These are phyloP conservation scores for Nicotiana tomentosiformis DNA, from an alignment of 257 asterid species.

Conservation along the genomic window DNA sequence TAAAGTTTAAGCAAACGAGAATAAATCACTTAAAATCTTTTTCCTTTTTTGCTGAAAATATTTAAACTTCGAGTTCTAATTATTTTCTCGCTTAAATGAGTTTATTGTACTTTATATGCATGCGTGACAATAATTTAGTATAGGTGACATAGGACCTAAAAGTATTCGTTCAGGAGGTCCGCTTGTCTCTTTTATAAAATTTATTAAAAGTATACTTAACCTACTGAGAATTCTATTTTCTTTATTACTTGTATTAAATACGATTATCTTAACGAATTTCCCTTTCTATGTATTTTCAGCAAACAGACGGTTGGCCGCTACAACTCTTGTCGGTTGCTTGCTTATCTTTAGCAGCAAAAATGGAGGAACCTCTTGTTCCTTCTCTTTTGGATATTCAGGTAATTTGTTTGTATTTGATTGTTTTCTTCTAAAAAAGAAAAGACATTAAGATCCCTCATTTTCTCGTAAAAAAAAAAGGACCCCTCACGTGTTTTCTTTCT, in stretches of 20 bases:
- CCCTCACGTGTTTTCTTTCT: neutral
- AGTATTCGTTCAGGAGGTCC: conserved; percentile 27
- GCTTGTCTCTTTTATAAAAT: conserved; percentile 28
- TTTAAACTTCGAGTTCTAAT: too few relatives aligned
- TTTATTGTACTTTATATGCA: neutral
- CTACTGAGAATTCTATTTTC: neutral
- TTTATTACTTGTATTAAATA: neutral
- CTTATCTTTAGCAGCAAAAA: conserved; percentile 89
- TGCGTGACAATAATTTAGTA: conserved; percentile 22
- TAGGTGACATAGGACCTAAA: conserved; percentile 17
- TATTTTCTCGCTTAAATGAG: too few relatives aligned
- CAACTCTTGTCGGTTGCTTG: conserved; percentile 92
- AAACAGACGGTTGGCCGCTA: conserved; percentile 78
- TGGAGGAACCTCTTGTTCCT: conserved; percentile 97
- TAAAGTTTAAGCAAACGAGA: too few relatives aligned
- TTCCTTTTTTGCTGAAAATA: too few relatives aligned
- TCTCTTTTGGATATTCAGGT: conserved; percentile 93
- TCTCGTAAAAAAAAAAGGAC: neutral
- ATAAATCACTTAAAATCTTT: too few relatives aligned
- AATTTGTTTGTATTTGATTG: neutral
- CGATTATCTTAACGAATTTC: neutral
- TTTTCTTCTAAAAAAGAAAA: neutral
- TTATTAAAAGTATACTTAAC: neutral
- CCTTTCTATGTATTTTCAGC: conserved; percentile 31
- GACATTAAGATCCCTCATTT: too few relatives aligned